A percentile compares a stretch with the other conserved stretches of the same genome.
Evolutionary conservation across 169 alveolate species (phyloP).

Genomic region (Pseudocohnilembus persalinus): DNA sequence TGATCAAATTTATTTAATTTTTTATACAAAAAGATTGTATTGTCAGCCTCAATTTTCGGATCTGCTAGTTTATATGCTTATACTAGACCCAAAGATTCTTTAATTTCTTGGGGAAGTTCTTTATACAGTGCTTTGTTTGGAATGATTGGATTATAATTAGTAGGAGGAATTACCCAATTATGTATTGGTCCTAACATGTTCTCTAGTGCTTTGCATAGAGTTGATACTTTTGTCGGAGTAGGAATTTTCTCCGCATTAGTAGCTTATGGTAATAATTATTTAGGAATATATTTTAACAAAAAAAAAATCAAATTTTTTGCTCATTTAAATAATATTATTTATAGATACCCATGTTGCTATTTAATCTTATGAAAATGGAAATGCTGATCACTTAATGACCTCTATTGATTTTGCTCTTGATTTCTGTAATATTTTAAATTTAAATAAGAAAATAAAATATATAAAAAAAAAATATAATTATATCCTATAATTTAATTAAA

Average conservation of each 20-base stretch:
- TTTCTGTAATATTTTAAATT: slow-evolving; percentile 19
- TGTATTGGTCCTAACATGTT: slow-evolving; percentile 17
- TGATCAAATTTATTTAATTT: too few species aligned
- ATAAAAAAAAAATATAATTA: too few species aligned
- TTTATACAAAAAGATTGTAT: slow-evolving; percentile 3
- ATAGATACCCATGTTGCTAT: slow-evolving; percentile 19
- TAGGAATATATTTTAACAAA: background rate
- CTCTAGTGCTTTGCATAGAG: slow-evolving; percentile 1
- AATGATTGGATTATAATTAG: slow-evolving; percentile 8
- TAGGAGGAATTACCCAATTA: slow-evolving; percentile 6
- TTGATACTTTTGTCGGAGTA: slow-evolving; percentile 14
- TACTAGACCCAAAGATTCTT: slow-evolving; percentile 12
- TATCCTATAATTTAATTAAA: too few species aligned
- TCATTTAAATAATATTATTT: too few species aligned
- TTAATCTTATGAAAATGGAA: slow-evolving; percentile 5
- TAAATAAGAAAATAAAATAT: too few species aligned
- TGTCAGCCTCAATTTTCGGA: slow-evolving; percentile 7
- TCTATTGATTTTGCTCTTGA: slow-evolving; percentile 16
- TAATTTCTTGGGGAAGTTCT: slow-evolving; percentile 9
- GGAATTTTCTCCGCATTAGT: slow-evolving; percentile 16
- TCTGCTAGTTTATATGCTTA: slow-evolving; percentile 16
- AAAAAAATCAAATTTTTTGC: too few species aligned
- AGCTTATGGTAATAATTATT: slow-evolving; percentile 7
- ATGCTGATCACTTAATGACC: slow-evolving; percentile 12
- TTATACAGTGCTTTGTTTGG: slow-evolving; percentile 18